Evolutionary conservation across 257 asterid species (phyloP), one percentile per base, ranked within the genome.

Genomic region (Salvia hispanica): DNA sequence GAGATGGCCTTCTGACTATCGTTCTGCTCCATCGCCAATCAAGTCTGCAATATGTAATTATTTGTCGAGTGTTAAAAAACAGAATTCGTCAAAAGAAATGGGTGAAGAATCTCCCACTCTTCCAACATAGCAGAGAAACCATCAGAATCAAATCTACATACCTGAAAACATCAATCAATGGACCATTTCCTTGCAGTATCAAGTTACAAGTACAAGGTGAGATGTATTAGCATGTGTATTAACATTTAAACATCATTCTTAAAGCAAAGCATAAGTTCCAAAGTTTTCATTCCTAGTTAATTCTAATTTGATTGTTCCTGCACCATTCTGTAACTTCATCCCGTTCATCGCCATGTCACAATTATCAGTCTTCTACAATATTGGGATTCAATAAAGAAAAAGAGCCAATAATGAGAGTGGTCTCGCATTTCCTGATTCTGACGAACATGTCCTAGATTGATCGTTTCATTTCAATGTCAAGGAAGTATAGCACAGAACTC

Each of bases 401-500:
- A 21, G 37, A 66, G 52, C 28, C 43, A 21, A 12, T 40, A 1
- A 56, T 25, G 71, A 43, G 51, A 47, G 62, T 21, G 56, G 9
- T 67, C 56, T 64, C 51, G 42, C 71, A 51, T 52, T 52, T 37
- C 6, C 37, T 58, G 73, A 68, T 16, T 57, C 47, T 58, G 5
- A 13, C 12, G 40, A 25, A 16, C 12, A 7, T 47, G 40, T 33
- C 47, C 37, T 62, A 11, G 12, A 33, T 45, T 56, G 77, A 72
- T 72, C 51, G 16, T 50, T 50, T 60, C 36, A 21, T 53, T 33
- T 13, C 44, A 13, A 53, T 34, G 66, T 21, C 21, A 59, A 44
- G 3, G 56, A 33, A 47, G 65, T 66, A 8, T 34, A 43, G 31
- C 10, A 40, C 0, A 12, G 25, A 44, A 72, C 59, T 6, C 31